Evolutionary conservation across 2,329 filamentous ascomycete species (phyloP).

Genomic region (Beauveria sp.): DNA sequence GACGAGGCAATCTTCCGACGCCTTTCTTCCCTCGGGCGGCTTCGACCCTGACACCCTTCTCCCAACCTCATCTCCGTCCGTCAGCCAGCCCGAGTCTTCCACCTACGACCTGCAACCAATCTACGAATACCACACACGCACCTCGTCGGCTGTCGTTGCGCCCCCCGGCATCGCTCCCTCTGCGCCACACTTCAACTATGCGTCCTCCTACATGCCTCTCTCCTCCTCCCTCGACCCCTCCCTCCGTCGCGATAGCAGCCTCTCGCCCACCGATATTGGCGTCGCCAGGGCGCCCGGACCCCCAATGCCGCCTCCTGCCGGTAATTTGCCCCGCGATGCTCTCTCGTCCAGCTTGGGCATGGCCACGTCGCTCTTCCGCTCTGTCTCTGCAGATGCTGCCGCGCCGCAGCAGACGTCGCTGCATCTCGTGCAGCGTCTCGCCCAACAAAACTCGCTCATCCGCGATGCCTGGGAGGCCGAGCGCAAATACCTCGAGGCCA

Average conservation of each 20-base stretch:
- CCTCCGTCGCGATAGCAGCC: conserved; percentile 11
- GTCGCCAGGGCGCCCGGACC: conserved; percentile 5
- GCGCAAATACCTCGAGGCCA: conserved; percentile 45
- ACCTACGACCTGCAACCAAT: conserved; percentile 27
- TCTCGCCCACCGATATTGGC: conserved; percentile 13
- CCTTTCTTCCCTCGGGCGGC: conserved; percentile 33
- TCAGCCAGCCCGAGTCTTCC: conserved; percentile 27
- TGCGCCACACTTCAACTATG: conserved; percentile 15
- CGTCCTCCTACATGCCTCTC: conserved; percentile 18
- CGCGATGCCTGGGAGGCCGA: conserved; percentile 47
- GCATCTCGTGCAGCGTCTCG: conserved; percentile 31
- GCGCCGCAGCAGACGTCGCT: conserved; percentile 21
- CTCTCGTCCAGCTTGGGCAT: conserved; percentile 11
- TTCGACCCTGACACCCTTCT: conserved; percentile 26
- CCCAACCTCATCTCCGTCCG: conserved; percentile 18
- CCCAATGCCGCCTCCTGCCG: conserved; percentile 2
- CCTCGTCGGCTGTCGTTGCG: conserved; percentile 15
- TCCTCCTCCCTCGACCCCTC: conserved; percentile 15
- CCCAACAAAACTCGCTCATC: conserved; percentile 35
- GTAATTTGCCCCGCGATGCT: neutral
- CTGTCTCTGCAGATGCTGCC: conserved; percentile 21
- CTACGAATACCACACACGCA: conserved; percentile 29
- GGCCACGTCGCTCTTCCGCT: conserved; percentile 20
- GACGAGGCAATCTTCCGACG: conserved; percentile 34
- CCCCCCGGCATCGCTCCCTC: conserved; percentile 16